Evolutionary conservation across 1,139 yeast species (phyloP).

Genomic region (Sugiyamaella japonica): DNA sequence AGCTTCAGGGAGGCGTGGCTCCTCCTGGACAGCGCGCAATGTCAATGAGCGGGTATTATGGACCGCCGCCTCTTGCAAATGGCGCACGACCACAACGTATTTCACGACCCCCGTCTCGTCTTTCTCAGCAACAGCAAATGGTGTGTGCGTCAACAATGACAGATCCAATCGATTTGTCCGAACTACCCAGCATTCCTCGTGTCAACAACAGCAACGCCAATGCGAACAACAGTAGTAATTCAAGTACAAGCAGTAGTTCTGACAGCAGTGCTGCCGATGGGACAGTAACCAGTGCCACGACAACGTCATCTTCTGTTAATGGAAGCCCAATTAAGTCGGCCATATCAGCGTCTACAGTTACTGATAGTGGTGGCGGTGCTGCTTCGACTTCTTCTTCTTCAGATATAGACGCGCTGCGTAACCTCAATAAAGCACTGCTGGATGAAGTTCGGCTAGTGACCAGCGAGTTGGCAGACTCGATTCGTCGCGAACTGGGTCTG

Average conservation of each 20-base stretch:
- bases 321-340: conserved; percentile 7
- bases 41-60: conserved; percentile 21
- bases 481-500: conserved; percentile 41
- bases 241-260: conserved; percentile 9
- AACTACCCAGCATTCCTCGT: neutral
- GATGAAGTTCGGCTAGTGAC: conserved; percentile 42
- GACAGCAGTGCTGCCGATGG: conserved; percentile 8
- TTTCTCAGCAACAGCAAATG: conserved; percentile 24
- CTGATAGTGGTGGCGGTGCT: neutral
- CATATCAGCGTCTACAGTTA: neutral
- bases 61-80: neutral
- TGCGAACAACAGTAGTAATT: conserved; percentile 4
- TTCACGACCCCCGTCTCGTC: conserved; percentile 25
- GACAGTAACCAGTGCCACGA: conserved; percentile 6
- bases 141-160: conserved; percentile 29
- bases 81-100: conserved; percentile 14
- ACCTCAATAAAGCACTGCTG: conserved; percentile 32
- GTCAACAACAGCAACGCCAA: neutral
- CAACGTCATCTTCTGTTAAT: conserved; percentile 7
- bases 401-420: conserved; percentile 20
- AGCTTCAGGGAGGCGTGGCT: neutral
- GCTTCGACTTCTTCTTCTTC: conserved; percentile 3
- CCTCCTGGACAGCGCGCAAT: conserved; percentile 19
- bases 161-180: conserved; percentile 23
- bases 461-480: conserved; percentile 42